These are phyloP conservation scores for Eremothecium coryli DNA, from an alignment of 1,139 yeast species.

Conservation along the genomic window DNA sequence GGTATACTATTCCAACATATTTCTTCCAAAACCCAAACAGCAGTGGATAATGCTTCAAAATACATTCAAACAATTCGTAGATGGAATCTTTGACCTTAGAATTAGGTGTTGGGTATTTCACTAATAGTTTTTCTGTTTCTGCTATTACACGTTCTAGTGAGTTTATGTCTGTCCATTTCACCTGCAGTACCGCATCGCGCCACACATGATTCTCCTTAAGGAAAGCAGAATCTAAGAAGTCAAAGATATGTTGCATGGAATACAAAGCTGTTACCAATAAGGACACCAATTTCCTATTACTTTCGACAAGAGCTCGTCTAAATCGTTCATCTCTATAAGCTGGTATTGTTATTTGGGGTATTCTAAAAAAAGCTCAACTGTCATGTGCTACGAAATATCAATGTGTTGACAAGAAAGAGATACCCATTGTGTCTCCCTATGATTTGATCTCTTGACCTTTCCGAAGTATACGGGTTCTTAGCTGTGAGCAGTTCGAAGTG, in stretches of 20 bases:
- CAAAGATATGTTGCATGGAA: conserved; percentile 7
- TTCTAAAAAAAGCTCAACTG: too few species aligned
- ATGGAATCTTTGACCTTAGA: conserved; percentile 26
- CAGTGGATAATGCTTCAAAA: conserved; percentile 47
- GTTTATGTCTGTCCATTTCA: conserved; percentile 23
- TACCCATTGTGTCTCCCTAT: too few species aligned
- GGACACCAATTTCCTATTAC: not conserved
- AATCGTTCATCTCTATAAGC: not conserved
- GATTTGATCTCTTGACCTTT: too few species aligned
- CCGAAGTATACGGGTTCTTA: too few species aligned
- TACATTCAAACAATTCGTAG: conserved; percentile 31
- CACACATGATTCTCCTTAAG: conserved; percentile 30
- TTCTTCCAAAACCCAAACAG: conserved; percentile 54
- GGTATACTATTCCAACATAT: conserved; percentile 45
- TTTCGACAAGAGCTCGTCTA: not conserved
- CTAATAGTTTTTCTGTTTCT: conserved; percentile 26
- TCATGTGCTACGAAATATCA: too few species aligned
- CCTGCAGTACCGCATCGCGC: conserved; percentile 17
- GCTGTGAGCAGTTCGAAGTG: too few species aligned
- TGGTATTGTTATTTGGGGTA: too few species aligned
- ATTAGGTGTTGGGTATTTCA: conserved; percentile 31
- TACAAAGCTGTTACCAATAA: too few species aligned
- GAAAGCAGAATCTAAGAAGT: conserved; percentile 25
- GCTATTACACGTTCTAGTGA: conserved; percentile 24
- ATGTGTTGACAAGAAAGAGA: too few species aligned